phyloP scores from a whole-genome alignment of 768 basidiomycete genomes.

The Serendipita sp. region DNA sequence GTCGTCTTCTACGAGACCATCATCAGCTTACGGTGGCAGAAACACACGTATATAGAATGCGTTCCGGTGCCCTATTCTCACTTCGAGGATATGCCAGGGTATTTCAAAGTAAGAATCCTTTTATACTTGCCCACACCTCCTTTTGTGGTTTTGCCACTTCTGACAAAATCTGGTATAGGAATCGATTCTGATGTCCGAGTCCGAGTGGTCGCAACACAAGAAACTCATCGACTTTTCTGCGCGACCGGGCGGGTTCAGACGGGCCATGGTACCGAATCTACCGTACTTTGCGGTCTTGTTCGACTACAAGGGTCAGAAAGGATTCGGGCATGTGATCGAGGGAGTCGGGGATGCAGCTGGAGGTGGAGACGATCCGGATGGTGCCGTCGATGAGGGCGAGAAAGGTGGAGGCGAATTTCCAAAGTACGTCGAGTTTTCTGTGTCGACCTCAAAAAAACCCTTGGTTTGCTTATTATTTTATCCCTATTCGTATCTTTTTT shows the following conservation, averaged over 20 bases:
- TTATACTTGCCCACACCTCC: not conserved
- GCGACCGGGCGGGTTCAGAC: conserved; percentile 82
- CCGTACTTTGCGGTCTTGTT: conserved; percentile 99
- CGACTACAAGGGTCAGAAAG: conserved; percentile 94
- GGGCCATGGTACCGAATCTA: conserved; percentile 89
- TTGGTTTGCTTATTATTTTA: too few relatives aligned
- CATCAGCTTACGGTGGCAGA: conserved; percentile 69
- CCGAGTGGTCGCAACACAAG: conserved; percentile 97
- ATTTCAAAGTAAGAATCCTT: conserved; percentile 59
- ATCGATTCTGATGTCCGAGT: conserved; percentile 82
- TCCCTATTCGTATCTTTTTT: too few relatives aligned
- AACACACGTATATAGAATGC: conserved; percentile 86
- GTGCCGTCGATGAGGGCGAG: conserved; percentile 65
- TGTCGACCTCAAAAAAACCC: not conserved
- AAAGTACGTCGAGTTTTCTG: conserved; percentile 31
- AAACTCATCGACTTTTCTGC: conserved; percentile 89
- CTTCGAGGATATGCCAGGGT: conserved; percentile 77
- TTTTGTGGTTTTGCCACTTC: conserved; percentile 4
- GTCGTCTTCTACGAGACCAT: conserved; percentile 95
- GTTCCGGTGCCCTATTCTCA: conserved; percentile 82
- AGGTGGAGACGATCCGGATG: conserved; percentile 35
- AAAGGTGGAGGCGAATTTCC: conserved; percentile 89
- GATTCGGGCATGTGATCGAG: conserved; percentile 97
- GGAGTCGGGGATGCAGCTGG: conserved; percentile 54
- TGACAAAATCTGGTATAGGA: conserved; percentile 35